phyloP scores from a whole-genome alignment of 2,329 filamentous ascomycete genomes.

The Botryotinia globosa region DNA sequence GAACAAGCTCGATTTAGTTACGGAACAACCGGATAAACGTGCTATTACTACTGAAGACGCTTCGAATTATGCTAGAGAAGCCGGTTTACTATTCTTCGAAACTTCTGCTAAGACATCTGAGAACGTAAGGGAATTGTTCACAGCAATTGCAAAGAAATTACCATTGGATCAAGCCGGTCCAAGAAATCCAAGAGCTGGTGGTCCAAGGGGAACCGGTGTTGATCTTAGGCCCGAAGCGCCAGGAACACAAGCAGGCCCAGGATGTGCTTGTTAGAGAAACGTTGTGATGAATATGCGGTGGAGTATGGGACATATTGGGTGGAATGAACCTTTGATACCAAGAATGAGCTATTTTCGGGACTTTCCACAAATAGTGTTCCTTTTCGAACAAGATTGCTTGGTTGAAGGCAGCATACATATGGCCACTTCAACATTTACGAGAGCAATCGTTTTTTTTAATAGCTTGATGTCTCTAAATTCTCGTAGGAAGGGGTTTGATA shows the following conservation, averaged over 20 bases:
- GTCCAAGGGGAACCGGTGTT: slow-evolving; percentile 53
- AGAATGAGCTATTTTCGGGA: slow-evolving; percentile 23
- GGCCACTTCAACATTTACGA: slow-evolving; percentile 29
- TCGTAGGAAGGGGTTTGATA: slow-evolving; percentile 31
- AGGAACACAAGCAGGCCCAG: slow-evolving; percentile 55
- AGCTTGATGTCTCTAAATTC: slow-evolving; percentile 37
- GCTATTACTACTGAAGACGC: slow-evolving; percentile 86
- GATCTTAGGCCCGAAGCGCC: slow-evolving; percentile 58
- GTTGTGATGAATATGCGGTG: slow-evolving; percentile 22
- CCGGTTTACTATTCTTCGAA: slow-evolving; percentile 94
- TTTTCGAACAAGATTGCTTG: slow-evolving; percentile 29
- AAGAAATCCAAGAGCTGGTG: slow-evolving; percentile 67
- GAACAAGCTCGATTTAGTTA: slow-evolving; percentile 96
- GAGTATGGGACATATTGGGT: slow-evolving; percentile 27
- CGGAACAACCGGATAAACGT: slow-evolving; percentile 91
- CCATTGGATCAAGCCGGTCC: slow-evolving; percentile 95
- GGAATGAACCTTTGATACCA: slow-evolving; percentile 24
- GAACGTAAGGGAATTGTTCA: slow-evolving; percentile 94
- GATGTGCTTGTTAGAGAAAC: slow-evolving; percentile 59
- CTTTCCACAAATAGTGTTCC: slow-evolving; percentile 24
- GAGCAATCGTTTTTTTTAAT: slow-evolving; percentile 38
- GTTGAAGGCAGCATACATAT: slow-evolving; percentile 28
- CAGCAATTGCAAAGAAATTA: slow-evolving; percentile 95
- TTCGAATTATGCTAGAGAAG: slow-evolving; percentile 91
- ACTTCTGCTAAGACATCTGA: slow-evolving; percentile 97